Base-by-base conservation (phyloP, 2,329 filamentous ascomycete genomes). In the Phyllosticta citrichinensis region DNA sequence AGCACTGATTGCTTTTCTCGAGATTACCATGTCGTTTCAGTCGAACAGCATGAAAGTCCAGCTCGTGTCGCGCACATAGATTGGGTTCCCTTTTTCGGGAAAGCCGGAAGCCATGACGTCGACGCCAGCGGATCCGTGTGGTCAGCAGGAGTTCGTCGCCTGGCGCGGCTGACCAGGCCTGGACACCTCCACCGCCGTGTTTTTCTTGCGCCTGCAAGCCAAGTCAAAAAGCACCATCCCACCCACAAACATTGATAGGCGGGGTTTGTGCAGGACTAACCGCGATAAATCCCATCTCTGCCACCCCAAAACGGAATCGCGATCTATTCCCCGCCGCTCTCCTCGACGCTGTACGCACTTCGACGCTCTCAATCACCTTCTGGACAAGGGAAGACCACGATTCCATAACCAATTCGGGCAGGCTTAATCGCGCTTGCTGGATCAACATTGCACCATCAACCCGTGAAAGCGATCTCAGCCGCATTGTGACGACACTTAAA, bases 241-340 rank as follows among this genome's bases (percentile, higher is more conserved):
- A 47, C 40, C 40, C 40, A n/a, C 40, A 14, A 17, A 17, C 40
- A 8, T 47, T 47, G 17, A 47, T 47, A 47, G 40, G 40, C 40
- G 40, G 40, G 40, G 40, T 47, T n/a, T 14, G n/a, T 47, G 40
- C 40, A 47, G 40, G 40, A n/a, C 40, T 47, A 47, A 30, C 27
- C 27, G 27, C 27, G 27, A 30, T 30, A 30, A 47, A 17, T 47
- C 40, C 40, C 40, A n/a, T n/a, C 40, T n/a, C 40, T n/a, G 5
- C 14, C 17, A 52, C 14, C 59, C 59, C 14, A 57, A 61, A 61
- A 27, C 54, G 59, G 59, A 56, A 61, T 19, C 27, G 54, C 59
- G 20, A 61, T 61, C 59, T 54, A 61, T 56, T 61, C 59, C 59
- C 59, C 59, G 54, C 54, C 40, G 17, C 17, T 14, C 52, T 8